Conservation (phyloP, 441 rosid genomes). For the Macaranga tanarius region DNA sequence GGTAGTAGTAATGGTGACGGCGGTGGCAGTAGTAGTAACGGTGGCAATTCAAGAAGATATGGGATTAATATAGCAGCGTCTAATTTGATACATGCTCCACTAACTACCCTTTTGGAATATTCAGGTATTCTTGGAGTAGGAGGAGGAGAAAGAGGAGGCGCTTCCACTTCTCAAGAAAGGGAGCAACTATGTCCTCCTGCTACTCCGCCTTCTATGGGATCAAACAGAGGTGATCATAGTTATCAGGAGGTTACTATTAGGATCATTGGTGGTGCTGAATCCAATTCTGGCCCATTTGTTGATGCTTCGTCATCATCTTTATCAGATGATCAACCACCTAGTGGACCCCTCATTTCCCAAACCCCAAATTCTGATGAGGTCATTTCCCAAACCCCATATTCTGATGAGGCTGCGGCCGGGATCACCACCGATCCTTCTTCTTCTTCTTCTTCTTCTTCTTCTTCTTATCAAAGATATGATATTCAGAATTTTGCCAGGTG, state of each 20-base stretch:
- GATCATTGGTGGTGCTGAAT: slow-evolving; percentile 62
- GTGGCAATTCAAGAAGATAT: slow-evolving; percentile 20
- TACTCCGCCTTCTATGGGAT: slow-evolving; percentile 11
- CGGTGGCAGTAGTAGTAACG: background rate
- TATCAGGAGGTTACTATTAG: slow-evolving; percentile 71
- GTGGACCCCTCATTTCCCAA: background rate
- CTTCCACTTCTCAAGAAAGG: slow-evolving; percentile 11
- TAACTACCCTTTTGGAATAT: slow-evolving; percentile 71
- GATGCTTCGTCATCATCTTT: background rate
- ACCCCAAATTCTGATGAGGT: no score
- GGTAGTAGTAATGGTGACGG: background rate
- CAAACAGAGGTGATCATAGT: slow-evolving; percentile 22
- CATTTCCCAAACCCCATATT: slow-evolving; percentile 9
- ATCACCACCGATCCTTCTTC: slow-evolving; percentile 12
- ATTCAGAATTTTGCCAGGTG: slow-evolving; percentile 69
- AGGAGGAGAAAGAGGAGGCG: slow-evolving; percentile 30
- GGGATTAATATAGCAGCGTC: slow-evolving; percentile 38
- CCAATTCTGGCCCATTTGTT: slow-evolving; percentile 12
- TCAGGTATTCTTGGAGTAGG: slow-evolving; percentile 65
- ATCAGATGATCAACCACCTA: slow-evolving; percentile 10
- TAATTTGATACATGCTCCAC: slow-evolving; percentile 73
- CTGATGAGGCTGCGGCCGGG: slow-evolving; percentile 8
- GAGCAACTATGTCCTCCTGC: slow-evolving; percentile 23
- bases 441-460: slow-evolving; percentile 38
- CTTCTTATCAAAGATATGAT: slow-evolving; percentile 59